These are phyloP conservation scores for Fusarium denticulatum DNA, from an alignment of 2,329 filamentous ascomycete genomes.

Conservation along the genomic window DNA sequence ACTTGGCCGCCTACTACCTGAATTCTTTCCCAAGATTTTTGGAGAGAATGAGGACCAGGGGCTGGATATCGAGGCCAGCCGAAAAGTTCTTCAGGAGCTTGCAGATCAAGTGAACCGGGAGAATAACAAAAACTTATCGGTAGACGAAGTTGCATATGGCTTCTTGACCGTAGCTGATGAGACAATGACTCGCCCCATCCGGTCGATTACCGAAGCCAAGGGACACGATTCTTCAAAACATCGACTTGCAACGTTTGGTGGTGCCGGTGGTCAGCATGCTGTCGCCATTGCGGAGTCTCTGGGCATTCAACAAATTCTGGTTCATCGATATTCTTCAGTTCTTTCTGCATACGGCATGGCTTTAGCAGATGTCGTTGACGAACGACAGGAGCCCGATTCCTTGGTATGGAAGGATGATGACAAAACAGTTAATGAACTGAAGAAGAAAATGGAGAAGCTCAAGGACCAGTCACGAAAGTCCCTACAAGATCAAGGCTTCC, in stretches of 20 bases:
- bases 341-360: slow-evolving; percentile 94
- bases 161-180: slow-evolving; percentile 93
- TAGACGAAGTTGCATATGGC: slow-evolving; percentile 88
- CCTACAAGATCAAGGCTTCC: slow-evolving; percentile 82
- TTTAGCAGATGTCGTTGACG: slow-evolving; percentile 90
- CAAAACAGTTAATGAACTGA: slow-evolving; percentile 69
- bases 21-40: slow-evolving; percentile 96
- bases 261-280: slow-evolving; percentile 90
- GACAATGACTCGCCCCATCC: slow-evolving; percentile 89
- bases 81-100: slow-evolving; percentile 78
- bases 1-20: slow-evolving; percentile 83
- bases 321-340: slow-evolving; percentile 89
- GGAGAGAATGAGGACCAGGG: slow-evolving; percentile 87
- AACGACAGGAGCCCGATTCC: slow-evolving; percentile 82
- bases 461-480: slow-evolving; percentile 77
- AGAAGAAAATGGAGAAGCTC: slow-evolving; percentile 79
- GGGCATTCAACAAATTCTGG: slow-evolving; percentile 84
- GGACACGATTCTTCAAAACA: slow-evolving; percentile 92
- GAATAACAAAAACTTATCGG: slow-evolving; percentile 73
- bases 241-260: slow-evolving; percentile 90
- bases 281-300: slow-evolving; percentile 89
- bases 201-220: slow-evolving; percentile 90
- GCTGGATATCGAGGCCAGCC: slow-evolving; percentile 79
- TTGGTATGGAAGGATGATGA: slow-evolving; percentile 68
- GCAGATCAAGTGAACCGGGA: slow-evolving; percentile 82